Percentiles rank a stretch among this genome's conserved stretches.
Evolutionary conservation across 768 basidiomycete species (phyloP).

Genomic region (Suillus paluster): DNA sequence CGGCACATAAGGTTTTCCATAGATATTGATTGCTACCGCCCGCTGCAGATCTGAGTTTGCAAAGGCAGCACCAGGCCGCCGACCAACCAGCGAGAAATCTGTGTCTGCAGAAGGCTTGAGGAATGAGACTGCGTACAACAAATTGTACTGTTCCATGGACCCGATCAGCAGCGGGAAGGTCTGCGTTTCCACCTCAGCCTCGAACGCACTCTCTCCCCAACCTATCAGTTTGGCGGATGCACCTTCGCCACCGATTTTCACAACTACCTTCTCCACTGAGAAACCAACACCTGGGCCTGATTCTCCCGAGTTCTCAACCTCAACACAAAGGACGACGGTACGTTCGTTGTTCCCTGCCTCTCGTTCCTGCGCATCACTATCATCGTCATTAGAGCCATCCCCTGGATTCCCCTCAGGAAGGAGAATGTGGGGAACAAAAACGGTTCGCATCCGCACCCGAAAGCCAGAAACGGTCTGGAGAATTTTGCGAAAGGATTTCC

Average conservation of each 20-base stretch:
- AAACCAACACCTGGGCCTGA: slow-evolving; percentile 65
- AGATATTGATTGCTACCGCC: slow-evolving; percentile 79
- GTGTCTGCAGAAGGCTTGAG: slow-evolving; percentile 64
- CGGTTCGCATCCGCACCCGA: slow-evolving; percentile 91
- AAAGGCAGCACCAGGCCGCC: slow-evolving; percentile 37
- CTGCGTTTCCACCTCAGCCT: slow-evolving; percentile 39
- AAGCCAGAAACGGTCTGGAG: slow-evolving; percentile 82
- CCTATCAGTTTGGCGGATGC: slow-evolving; percentile 53
- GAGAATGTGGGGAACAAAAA: slow-evolving; percentile 86
- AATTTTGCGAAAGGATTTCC: slow-evolving; percentile 85
- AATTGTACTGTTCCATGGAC: slow-evolving; percentile 80
- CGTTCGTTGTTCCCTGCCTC: slow-evolving; percentile 80
- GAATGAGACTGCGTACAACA: slow-evolving; percentile 89
- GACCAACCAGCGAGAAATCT: slow-evolving; percentile 41
- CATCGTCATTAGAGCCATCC: slow-evolving; percentile 36
- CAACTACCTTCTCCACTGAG: slow-evolving; percentile 73
- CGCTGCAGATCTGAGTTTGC: slow-evolving; percentile 59
- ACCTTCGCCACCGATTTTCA: slow-evolving; percentile 75
- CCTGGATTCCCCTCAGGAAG: slow-evolving; percentile 46
- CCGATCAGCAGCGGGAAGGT: slow-evolving; percentile 78
- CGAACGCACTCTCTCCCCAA: slow-evolving; percentile 47
- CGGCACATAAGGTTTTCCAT: slow-evolving; percentile 67
- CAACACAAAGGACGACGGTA: slow-evolving; percentile 89
- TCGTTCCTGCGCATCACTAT: slow-evolving; percentile 41
- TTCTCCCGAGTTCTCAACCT: slow-evolving; percentile 84